Percentiles rank a stretch among this genome's conserved stretches.
These are phyloP conservation scores for Corchorus olitorius DNA, from an alignment of 345 rosid species.

Conservation along the genomic window DNA sequence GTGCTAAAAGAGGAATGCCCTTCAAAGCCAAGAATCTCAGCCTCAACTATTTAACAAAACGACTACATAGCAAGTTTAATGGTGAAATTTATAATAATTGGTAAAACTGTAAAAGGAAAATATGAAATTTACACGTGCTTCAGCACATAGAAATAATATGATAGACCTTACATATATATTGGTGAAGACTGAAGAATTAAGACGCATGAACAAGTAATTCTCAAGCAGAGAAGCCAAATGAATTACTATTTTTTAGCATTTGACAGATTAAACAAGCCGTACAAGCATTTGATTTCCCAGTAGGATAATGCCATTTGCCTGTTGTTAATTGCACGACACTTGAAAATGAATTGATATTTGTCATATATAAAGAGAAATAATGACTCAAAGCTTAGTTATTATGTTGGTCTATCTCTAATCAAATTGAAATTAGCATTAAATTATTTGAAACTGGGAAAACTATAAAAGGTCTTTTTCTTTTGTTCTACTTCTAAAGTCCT, in stretches of 20 bases:
- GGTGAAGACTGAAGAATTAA: neutral
- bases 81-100: neutral
- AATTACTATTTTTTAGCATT: neutral
- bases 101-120: neutral
- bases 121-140: neutral
- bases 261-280: constrained; percentile 16
- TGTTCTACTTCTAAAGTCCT: neutral
- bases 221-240: neutral
- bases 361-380: neutral
- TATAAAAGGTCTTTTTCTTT: neutral
- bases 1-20: neutral
- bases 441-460: neutral
- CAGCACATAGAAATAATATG: neutral
- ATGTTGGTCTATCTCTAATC: neutral
- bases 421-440: neutral
- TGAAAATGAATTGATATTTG: neutral
- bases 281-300: neutral
- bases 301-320: neutral
- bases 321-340: constrained; percentile 6
- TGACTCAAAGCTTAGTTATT: neutral
- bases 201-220: neutral
- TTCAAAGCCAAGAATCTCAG: constrained; percentile 6
- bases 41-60: neutral
- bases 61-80: neutral
- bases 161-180: too few relatives aligned